Conservation (phyloP, 2,329 filamentous ascomycete species). For the Aspergillus ochraceus region DNA sequence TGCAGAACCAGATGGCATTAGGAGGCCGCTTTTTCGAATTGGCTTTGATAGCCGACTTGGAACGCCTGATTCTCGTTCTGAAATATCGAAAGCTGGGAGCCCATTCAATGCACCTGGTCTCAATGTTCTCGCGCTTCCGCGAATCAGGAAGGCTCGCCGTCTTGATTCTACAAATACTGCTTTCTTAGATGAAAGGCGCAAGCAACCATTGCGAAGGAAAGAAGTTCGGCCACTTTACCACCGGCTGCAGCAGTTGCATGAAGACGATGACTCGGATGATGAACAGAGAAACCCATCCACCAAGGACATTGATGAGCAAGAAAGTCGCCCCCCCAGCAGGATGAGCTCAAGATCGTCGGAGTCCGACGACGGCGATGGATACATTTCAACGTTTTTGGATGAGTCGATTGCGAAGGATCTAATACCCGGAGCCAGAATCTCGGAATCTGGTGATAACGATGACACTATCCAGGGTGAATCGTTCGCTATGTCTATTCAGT, state of each 20-base stretch:
- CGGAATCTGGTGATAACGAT: slow-evolving; percentile 18
- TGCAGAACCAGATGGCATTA: slow-evolving; percentile 64
- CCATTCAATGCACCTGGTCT: slow-evolving; percentile 37
- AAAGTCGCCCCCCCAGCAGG: slow-evolving; percentile 77
- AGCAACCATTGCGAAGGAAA: slow-evolving; percentile 55
- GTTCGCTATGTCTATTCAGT: slow-evolving; percentile 24
- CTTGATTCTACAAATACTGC: slow-evolving; percentile 61
- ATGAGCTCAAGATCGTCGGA: slow-evolving; percentile 55
- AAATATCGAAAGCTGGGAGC: slow-evolving; percentile 42
- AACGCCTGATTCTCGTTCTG: slow-evolving; percentile 58
- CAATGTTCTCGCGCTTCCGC: slow-evolving; percentile 68
- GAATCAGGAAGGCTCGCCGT: slow-evolving; percentile 68
- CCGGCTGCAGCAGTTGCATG: slow-evolving; percentile 70
- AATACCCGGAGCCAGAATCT: slow-evolving; percentile 3
- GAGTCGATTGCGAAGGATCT: slow-evolving; percentile 14
- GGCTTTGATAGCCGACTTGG: slow-evolving; percentile 61
- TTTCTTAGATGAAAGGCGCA: slow-evolving; percentile 69
- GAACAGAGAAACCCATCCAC: slow-evolving; percentile 68
- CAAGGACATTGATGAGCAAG: slow-evolving; percentile 80
- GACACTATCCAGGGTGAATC: slow-evolving; percentile 1
- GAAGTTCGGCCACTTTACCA: slow-evolving; percentile 80
- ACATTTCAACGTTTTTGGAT: slow-evolving; percentile 26
- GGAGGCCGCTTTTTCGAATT: slow-evolving; percentile 57
- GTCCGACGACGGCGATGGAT: slow-evolving; percentile 49
- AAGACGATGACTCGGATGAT: slow-evolving; percentile 84